Evolutionary conservation across 768 basidiomycete species (phyloP).

Genomic region (Daedalea quercina): DNA sequence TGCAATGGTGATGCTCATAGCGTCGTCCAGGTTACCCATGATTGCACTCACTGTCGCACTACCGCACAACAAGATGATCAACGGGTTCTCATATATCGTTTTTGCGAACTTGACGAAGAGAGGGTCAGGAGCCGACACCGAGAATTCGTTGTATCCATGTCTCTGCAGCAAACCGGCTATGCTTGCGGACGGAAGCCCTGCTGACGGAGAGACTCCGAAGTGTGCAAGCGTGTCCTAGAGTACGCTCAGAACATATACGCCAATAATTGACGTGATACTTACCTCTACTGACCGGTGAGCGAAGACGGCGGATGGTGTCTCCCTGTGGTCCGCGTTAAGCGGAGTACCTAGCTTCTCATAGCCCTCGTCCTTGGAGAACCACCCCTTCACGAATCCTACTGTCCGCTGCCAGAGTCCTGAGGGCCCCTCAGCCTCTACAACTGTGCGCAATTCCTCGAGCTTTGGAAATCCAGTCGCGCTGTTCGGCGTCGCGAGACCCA

Average conservation of each 20-base stretch:
- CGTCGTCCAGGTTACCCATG: conserved; percentile 96
- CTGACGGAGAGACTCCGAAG: conserved; percentile 55
- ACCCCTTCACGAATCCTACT: conserved; percentile 17
- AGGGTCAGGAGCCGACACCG: conserved; percentile 77
- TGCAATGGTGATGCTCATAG: conserved; percentile 86
- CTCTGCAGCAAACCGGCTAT: conserved; percentile 56
- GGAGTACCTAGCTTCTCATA: conserved; percentile 24
- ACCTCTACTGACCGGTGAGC: conserved; percentile 64
- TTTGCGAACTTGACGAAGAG: conserved; percentile 84
- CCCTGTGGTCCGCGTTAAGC: conserved; percentile 28
- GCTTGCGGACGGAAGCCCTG: conserved; percentile 57
- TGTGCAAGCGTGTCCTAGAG: conserved; percentile 66
- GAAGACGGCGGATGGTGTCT: conserved; percentile 63
- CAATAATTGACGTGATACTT: not conserved
- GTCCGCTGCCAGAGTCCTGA: conserved; percentile 41
- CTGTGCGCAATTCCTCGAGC: conserved; percentile 21
- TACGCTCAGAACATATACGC: not conserved
- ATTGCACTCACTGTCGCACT: conserved; percentile 85
- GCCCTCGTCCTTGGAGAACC: conserved; percentile 9
- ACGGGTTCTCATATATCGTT: conserved; percentile 91
- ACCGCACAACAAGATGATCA: conserved; percentile 85
- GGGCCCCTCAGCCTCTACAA: conserved; percentile 22
- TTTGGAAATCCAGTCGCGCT: conserved; percentile 31
- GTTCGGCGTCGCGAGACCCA: conserved; percentile 35
- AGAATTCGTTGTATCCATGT: conserved; percentile 93